Percentiles rank a stretch among this genome's conserved stretches.
These are phyloP conservation scores for Pythium aphanidermatum DNA, from an alignment of 352 stramenopile genomes.

Conservation along the genomic window DNA sequence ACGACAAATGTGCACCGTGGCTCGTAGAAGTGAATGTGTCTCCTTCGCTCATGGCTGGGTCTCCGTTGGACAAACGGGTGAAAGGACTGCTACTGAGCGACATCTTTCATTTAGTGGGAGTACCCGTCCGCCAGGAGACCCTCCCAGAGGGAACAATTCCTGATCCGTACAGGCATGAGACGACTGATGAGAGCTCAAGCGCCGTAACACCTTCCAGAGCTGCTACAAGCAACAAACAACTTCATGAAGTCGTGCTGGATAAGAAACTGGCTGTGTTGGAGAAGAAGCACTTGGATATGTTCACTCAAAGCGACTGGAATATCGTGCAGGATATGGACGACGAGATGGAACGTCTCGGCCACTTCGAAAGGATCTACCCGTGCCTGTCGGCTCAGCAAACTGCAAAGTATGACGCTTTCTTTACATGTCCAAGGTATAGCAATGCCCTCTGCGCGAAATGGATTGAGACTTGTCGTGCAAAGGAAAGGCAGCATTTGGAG, in stretches of 20 bases:
- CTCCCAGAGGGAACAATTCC: slow-evolving; percentile 27
- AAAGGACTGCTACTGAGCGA: slow-evolving; percentile 78
- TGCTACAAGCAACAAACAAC: slow-evolving; percentile 33
- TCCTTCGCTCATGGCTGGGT: slow-evolving; percentile 73
- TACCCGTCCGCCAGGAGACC: slow-evolving; percentile 33
- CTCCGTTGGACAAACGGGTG: slow-evolving; percentile 59
- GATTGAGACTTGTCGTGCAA: slow-evolving; percentile 31
- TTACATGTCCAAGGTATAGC: slow-evolving; percentile 54
- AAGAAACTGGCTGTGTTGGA: slow-evolving; percentile 33
- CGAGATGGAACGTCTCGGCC: slow-evolving; percentile 55
- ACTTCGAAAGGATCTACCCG: slow-evolving; percentile 74
- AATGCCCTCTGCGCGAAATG: slow-evolving; percentile 60
- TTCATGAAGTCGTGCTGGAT: slow-evolving; percentile 55
- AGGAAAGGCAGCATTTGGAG: neutral
- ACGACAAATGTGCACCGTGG: slow-evolving; percentile 47
- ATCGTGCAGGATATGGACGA: slow-evolving; percentile 64
- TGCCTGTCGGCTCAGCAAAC: slow-evolving; percentile 15
- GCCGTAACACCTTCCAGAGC: neutral
- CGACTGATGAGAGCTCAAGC: neutral
- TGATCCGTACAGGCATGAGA: neutral
- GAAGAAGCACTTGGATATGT: slow-evolving; percentile 41
- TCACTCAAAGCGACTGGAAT: slow-evolving; percentile 48
- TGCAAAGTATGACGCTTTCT: slow-evolving; percentile 32
- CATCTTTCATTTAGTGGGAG: slow-evolving; percentile 72
- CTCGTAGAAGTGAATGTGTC: slow-evolving; percentile 77